Evolutionary conservation across 2,329 filamentous ascomycete species (phyloP).

Genomic region (Parastagonospora avenae): DNA sequence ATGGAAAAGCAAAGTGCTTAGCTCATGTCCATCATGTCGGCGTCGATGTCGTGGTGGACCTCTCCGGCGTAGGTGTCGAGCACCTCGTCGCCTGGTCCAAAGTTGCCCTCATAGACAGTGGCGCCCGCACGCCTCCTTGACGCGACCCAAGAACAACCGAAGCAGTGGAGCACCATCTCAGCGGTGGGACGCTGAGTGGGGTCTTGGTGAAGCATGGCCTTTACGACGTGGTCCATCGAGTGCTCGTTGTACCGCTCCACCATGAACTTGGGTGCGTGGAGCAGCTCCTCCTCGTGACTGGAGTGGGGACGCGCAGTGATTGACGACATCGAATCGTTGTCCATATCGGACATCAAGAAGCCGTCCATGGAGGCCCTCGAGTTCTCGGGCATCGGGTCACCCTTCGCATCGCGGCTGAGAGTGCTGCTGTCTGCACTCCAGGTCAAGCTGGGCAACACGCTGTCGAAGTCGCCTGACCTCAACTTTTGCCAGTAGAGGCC

Average conservation of each 20-base stretch:
- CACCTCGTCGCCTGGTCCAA: conserved; percentile 77
- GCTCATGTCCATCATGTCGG: conserved; percentile 66
- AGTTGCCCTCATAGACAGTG: conserved; percentile 95
- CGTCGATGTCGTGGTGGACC: conserved; percentile 28
- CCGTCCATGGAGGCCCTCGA: conserved; percentile 26
- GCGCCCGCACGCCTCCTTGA: conserved; percentile 80
- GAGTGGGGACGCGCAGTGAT: conserved; percentile 34
- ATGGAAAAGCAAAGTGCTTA: conserved; percentile 18
- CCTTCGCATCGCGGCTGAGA: conserved; percentile 73
- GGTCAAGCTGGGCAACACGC: conserved; percentile 80
- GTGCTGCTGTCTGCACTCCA: conserved; percentile 71
- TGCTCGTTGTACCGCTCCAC: conserved; percentile 71
- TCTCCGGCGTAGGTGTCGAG: conserved; percentile 54
- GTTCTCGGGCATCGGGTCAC: conserved; percentile 34
- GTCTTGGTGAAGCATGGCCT: conserved; percentile 83
- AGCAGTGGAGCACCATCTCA: conserved; percentile 72
- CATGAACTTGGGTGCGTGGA: conserved; percentile 86
- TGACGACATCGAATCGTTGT: conserved; percentile 47
- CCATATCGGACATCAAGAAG: conserved; percentile 39
- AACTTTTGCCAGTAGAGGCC: conserved; percentile 89
- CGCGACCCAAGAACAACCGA: conserved; percentile 80
- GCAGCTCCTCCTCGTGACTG: conserved; percentile 57
- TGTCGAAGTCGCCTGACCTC: conserved; percentile 84
- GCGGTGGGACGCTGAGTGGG: conserved; percentile 75
- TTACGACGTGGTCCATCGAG: conserved; percentile 82